Percentiles rank a stretch among this genome's conserved stretches.
Conservation (phyloP, 164 flowering plant genomes). For the Tinospora cordifolia region DNA sequence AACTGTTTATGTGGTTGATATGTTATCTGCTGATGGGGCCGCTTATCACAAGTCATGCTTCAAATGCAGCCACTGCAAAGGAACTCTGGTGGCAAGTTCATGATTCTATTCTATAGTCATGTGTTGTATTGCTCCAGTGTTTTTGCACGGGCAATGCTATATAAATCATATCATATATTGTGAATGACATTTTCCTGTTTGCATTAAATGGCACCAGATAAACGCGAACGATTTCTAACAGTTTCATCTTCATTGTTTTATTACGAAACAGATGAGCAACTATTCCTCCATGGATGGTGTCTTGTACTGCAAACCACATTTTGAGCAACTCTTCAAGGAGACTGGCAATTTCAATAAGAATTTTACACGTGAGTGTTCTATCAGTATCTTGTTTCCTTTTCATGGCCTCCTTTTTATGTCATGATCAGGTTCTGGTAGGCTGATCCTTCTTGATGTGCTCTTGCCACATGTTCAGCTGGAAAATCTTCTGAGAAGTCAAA, state of each 20-base stretch:
- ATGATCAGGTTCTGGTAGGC: neutral
- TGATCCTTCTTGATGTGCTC: neutral
- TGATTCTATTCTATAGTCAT: no score
- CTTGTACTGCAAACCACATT: constrained; percentile 61
- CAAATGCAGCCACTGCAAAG: constrained; percentile 63
- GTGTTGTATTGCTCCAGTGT: neutral
- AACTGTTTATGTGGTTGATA: constrained; percentile 50
- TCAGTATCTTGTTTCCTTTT: neutral
- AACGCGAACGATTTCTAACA: neutral
- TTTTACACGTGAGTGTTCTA: constrained; percentile 25
- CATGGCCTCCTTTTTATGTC: neutral
- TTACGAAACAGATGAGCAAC: constrained; percentile 39
- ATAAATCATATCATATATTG: no score
- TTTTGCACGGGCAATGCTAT: no score
- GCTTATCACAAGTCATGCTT: constrained; percentile 55
- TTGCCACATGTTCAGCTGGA: constrained; percentile 23
- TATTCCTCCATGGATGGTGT: constrained; percentile 57
- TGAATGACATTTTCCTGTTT: no score
- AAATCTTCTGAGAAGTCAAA: constrained; percentile 24
- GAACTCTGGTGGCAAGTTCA: constrained; percentile 38
- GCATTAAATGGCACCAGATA: no score
- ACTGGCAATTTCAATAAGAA: constrained; percentile 36
- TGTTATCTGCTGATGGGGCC: constrained; percentile 48
- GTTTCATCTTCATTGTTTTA: neutral
- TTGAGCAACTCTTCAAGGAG: constrained; percentile 56